Evolutionary conservation across 495 filamentous ascomycete species (phyloP), one percentile per base, ranked within the genome.

Genomic region (Aspergillus incahuasiensis): DNA sequence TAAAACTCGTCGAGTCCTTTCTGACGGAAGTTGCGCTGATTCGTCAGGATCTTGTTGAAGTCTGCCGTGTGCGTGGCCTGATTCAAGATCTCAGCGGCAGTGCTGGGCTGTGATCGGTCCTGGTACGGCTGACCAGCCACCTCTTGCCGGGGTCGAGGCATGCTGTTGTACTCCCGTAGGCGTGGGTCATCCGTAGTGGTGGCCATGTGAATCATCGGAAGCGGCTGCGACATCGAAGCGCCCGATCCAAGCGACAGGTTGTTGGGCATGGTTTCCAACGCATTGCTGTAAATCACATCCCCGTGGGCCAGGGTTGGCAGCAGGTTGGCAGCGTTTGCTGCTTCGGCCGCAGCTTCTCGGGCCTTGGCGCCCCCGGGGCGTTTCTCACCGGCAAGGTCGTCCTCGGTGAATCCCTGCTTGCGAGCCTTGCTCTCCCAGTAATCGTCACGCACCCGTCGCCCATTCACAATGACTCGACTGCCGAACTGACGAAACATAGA

Each of bases 401-500:
- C 92, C 66, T 99, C 94, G 0, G 94, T 99, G 64, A 99, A 99
- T 16, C 94, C 94, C 66, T 99, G 94, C 68, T 97, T 99, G 35
- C 86, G 81, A 4, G 94, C 94, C 73, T 97, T 99, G 63, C 83
- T 87, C 64, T 97, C 94, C 94, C 94, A 97, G 67, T 99, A 97
- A 68, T 99, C 94, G 72, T 99, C 94, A 28, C 92, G 86, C 32
- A 99, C 94, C 11, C 95, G 83, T 56, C 92, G 79, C 12, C 94
- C 94, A 63, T 89, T 87, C 5, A 86, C 83, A 54, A 99, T 95
- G 35, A 99, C 86, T 50, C 95, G 80, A 63, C 91, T 95, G n/a
- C 94, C 94, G 66, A 99, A 99, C 70, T 99, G 94, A 16, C 94
- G 86, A 68, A 97, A 99, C 94, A 99, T 99, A 44, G 94, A 97